Base-by-base conservation (phyloP, 1,139 yeast species). In the Candida albicans region DNA sequence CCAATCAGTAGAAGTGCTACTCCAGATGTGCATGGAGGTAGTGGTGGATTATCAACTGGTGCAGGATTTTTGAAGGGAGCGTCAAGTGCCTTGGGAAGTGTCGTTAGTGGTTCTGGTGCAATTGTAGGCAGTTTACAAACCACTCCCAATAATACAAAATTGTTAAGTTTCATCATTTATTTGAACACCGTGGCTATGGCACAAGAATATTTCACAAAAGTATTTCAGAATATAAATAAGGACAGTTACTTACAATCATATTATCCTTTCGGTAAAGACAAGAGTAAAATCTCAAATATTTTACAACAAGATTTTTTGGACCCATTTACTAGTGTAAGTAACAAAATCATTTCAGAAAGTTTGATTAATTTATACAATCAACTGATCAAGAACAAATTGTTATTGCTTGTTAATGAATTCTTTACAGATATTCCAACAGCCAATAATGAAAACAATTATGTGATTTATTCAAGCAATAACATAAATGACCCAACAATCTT, bases 161-260 rank as follows among this genome's bases (percentile, higher is more conserved):
- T 87, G 13, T 67, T 69, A 35, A 73, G 67, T 22, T 81, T 72
- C 55, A 66, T 84, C 34, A 64, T 82, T 2, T 74, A 82, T 46
- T 65, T 86, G 49, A 85, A 86, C 57, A 78, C 87, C 2, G 68
- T 86, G 9, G 78, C 83, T 4, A 64, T 78, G 39, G 81, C 85
- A 11, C 76, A 77, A 32, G 75, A 69, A 27, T 84, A 84, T 57
- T 68, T 84, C 34, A 58, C 63, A 4, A 76, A 75, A 44, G 67
- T 84, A 32, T 54, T 80, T 14, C 61, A 60, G 15, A 75, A 71
- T 43, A 56, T 71, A 36, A 48, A 58, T 2, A 39, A 38, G 11
- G 57, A 58, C 24, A 48, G 50, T 22, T 56, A 68, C 39, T 52
- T 82, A 33, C 62, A 56, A 4, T 70, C 67, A 30, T 70, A 67